Base-by-base conservation (phyloP, 352 stramenopile genomes). In the Globisporangium splendens region DNA sequence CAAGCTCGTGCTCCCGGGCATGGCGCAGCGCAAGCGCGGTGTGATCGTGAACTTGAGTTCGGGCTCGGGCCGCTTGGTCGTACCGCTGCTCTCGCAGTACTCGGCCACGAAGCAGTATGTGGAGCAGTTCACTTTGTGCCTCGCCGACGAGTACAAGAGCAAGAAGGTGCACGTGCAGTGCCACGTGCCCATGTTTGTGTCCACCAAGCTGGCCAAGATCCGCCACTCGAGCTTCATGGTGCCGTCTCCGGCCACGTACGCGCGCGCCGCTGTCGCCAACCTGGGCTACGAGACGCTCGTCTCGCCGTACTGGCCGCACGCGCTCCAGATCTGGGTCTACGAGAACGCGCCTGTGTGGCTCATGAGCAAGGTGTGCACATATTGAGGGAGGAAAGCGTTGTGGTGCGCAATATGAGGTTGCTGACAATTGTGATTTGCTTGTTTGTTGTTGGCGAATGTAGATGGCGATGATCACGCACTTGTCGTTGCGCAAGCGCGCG, bases 191-290 rank as follows among this genome's bases (percentile, higher is more conserved):
- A 98, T 99, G 79, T 99, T 99, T 64, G 97, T 99, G 58, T 96
- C 96, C 38, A 99, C 97, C 22, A 99, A 99, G 80, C 77, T 99
- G 49, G 96, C 96, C 56, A 99, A 99, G 79, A 98, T 99, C 81
- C 89, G 96, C 54, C 94, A 98, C 62, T 72, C 93, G 58, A 95
- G 72, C 58, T 85, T 99, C 61, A 93, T 92, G 66, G 94, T 98
- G 54, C 96, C 96, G 28, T 93, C 79, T 51, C 88, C 96, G 8
- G 63, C 84, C 11, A 86, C 86, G 39, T 99, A 98, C 81, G 96
- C 93, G 50, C 83, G 83, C 54, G 79, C 95, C 21, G 96, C 86
- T 10, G 88, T 99, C 48, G 86, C 78, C 43, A 96, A 94, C 61
- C 88, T 99, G 54, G 97, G 96, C 54, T 94, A 97, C 66, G 89